phyloP scores from a whole-genome alignment of 2,329 filamentous ascomycete genomes.

The Sporothrix dimorphospora region DNA sequence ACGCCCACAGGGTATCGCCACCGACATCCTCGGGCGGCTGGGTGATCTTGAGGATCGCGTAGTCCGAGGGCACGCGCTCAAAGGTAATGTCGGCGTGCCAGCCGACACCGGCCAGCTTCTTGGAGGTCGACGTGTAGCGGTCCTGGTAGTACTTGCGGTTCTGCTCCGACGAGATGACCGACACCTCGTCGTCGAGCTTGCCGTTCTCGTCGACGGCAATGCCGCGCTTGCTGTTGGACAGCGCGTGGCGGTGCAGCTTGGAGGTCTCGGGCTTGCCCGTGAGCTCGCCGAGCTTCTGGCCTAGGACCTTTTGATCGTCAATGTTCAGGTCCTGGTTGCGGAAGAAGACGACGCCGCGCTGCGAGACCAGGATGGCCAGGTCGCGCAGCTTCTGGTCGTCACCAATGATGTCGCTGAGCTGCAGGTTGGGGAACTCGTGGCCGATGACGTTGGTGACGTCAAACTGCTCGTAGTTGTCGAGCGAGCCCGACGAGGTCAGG shows the following conservation, averaged over 20 bases:
- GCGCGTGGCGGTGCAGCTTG: slow-evolving; percentile 50
- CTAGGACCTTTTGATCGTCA: slow-evolving; percentile 55
- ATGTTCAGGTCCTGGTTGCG: slow-evolving; percentile 60
- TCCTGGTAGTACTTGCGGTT: slow-evolving; percentile 46
- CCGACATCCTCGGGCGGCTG: slow-evolving; percentile 48
- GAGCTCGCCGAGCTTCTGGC: slow-evolving; percentile 52
- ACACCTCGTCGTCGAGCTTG: slow-evolving; percentile 52
- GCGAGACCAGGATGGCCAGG: slow-evolving; percentile 55
- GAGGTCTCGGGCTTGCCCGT: slow-evolving; percentile 51
- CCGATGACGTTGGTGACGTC: slow-evolving; percentile 55
- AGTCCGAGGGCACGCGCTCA: slow-evolving; percentile 51
- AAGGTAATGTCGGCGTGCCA: slow-evolving; percentile 57
- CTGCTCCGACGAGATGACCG: slow-evolving; percentile 51
- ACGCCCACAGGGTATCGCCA: slow-evolving; percentile 64
- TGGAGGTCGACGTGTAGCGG: slow-evolving; percentile 38
- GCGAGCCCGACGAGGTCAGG: slow-evolving; percentile 37
- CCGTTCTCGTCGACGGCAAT: slow-evolving; percentile 50
- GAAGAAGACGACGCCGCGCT: slow-evolving; percentile 68
- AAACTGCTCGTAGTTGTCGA: slow-evolving; percentile 40
- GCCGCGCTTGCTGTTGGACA: slow-evolving; percentile 51
- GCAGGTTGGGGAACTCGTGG: slow-evolving; percentile 49
- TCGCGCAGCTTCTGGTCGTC: slow-evolving; percentile 56
- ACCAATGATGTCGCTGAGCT: slow-evolving; percentile 42
- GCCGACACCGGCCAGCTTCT: slow-evolving; percentile 41
- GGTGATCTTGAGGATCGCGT: slow-evolving; percentile 50